Evolutionary conservation across 2,329 filamentous ascomycete genomes (phyloP).

Genomic region (Ustilaginoidea virens): DNA sequence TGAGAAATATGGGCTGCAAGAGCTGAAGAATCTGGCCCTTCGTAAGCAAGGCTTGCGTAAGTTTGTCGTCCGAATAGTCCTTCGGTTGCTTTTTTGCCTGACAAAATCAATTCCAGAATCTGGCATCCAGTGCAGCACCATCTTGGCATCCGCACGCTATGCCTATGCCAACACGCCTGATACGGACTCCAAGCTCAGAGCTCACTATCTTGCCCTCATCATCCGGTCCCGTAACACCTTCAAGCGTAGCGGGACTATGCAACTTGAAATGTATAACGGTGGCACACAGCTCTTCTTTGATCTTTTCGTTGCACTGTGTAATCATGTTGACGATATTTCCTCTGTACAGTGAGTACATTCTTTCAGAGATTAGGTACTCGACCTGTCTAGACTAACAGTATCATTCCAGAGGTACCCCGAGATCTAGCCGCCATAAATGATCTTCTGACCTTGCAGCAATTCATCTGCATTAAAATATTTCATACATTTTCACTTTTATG

Average conservation of each 20-base stretch:
- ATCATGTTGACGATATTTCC: constrained; percentile 64
- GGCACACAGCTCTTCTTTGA: constrained; percentile 80
- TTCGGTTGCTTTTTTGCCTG: neutral
- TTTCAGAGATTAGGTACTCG: neutral
- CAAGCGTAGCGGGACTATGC: constrained; percentile 90
- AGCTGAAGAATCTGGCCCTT: constrained; percentile 70
- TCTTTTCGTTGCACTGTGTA: constrained; percentile 82
- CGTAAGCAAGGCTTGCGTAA: constrained; percentile 76
- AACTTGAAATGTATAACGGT: constrained; percentile 82
- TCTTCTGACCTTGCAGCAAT: constrained; percentile 3
- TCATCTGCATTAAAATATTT: constrained; percentile 1
- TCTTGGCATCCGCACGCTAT: constrained; percentile 74
- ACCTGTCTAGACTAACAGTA: constrained; percentile 1
- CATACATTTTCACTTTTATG: too few relatives aligned
- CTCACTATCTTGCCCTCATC: constrained; percentile 84
- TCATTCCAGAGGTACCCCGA: constrained; percentile 21
- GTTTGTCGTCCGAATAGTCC: constrained; percentile 17
- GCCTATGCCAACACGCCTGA: constrained; percentile 83
- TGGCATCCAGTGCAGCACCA: constrained; percentile 71
- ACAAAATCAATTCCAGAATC: constrained; percentile 32
- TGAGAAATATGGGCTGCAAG: constrained; percentile 67
- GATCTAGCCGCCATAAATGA: constrained; percentile 29
- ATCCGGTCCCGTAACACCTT: constrained; percentile 79
- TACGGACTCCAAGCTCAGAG: constrained; percentile 76
- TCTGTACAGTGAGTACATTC: constrained; percentile 33